Evolutionary conservation across 2,329 filamentous ascomycete genomes (phyloP).

Genomic region (Xylariomycetidae sp.): DNA sequence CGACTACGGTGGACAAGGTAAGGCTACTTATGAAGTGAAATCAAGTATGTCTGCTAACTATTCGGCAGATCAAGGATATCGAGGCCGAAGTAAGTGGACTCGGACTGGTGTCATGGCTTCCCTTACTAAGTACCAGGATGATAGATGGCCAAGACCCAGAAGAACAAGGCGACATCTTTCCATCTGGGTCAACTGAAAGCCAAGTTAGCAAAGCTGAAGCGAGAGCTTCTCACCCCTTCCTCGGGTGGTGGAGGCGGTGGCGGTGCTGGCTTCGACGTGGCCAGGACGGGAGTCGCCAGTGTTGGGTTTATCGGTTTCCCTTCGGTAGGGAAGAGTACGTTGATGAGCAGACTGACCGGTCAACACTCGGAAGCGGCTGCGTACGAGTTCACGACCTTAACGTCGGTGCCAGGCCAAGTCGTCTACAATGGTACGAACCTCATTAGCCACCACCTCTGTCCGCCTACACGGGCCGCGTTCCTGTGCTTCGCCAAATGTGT

Average conservation of each 20-base stretch:
- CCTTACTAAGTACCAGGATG: constrained; percentile 13
- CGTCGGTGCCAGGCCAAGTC: constrained; percentile 94
- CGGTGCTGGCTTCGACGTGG: constrained; percentile 91
- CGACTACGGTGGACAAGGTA: constrained; percentile 97
- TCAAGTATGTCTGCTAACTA: constrained; percentile 26
- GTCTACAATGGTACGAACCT: constrained; percentile 69
- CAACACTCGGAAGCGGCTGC: constrained; percentile 96
- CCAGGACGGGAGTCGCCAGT: constrained; percentile 93
- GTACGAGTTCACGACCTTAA: constrained; percentile 98
- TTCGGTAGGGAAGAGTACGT: constrained; percentile 95
- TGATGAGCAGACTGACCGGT: constrained; percentile 91
- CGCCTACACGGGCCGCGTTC: background rate
- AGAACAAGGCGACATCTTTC: constrained; percentile 93
- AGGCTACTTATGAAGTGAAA: constrained; percentile 19
- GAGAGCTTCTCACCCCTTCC: constrained; percentile 83
- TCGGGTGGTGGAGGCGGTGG: constrained; percentile 78
- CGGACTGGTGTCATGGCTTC: constrained; percentile 8
- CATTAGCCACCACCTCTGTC: constrained; percentile 1
- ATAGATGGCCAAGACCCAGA: constrained; percentile 92
- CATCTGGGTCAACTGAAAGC: constrained; percentile 96
- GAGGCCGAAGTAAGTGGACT: constrained; percentile 74
- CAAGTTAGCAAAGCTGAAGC: constrained; percentile 96
- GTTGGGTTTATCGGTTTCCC: constrained; percentile 98
- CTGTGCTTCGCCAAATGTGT: background rate
- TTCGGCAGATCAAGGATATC: constrained; percentile 82